A percentile compares a stretch with the other conserved stretches of the same genome.
Evolutionary conservation across 345 rosid genomes (phyloP).

Genomic region (Bruguiera gymnorhiza): DNA sequence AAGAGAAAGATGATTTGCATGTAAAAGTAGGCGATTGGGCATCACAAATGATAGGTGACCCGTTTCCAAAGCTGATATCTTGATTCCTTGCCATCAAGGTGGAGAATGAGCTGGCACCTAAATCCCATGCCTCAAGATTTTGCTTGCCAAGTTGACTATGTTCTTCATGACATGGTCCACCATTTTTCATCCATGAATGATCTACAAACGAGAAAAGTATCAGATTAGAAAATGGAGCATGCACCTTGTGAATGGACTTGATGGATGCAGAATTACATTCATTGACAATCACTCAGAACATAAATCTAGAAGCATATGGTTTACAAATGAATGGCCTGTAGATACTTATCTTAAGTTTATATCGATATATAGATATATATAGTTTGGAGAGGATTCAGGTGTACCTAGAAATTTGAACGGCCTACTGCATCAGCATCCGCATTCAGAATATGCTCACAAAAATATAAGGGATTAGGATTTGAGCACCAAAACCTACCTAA

Average conservation of each 20-base stretch:
- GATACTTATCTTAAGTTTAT: too few species aligned
- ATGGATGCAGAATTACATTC: too few species aligned
- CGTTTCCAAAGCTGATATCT: constrained; percentile 60
- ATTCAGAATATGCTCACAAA: too few species aligned
- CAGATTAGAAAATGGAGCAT: too few species aligned
- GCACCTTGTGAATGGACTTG: too few species aligned
- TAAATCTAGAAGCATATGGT: too few species aligned
- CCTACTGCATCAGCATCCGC: too few species aligned
- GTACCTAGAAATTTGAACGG: too few species aligned
- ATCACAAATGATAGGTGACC: constrained; percentile 31
- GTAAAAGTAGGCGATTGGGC: constrained; percentile 37
- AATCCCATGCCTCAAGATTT: constrained; percentile 33
- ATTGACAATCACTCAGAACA: too few species aligned
- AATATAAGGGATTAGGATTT: not conserved
- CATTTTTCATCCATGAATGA: constrained; percentile 51
- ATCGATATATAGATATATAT: too few species aligned
- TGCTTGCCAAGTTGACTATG: constrained; percentile 12
- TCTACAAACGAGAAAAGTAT: constrained; percentile 22
- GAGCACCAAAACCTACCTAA: constrained; percentile 44
- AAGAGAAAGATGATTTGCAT: constrained; percentile 50
- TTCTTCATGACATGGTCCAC: constrained; percentile 17
- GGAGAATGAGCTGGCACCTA: constrained; percentile 35
- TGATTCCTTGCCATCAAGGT: constrained; percentile 39
- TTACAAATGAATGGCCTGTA: too few species aligned
- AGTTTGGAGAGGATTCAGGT: too few species aligned